Evolutionary conservation across 805 yeast species (phyloP), one percentile per base, ranked within the genome.

Genomic region (Starmerella roubikii): DNA sequence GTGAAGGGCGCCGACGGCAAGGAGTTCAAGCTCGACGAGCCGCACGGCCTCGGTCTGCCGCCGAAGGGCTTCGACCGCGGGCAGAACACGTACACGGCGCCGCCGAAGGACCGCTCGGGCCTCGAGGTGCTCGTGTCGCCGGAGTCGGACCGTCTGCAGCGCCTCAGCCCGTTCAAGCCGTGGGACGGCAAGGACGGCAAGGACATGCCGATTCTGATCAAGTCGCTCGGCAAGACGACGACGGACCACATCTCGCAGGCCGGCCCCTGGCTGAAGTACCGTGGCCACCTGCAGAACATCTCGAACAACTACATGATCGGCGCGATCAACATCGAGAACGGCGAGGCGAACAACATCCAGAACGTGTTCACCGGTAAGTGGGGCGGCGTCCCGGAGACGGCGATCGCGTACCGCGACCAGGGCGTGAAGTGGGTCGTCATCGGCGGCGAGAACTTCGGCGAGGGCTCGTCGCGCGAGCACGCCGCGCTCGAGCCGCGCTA

Each of bases 201-300:
- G 52, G 71, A 71, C 60, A 68, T 88, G 72, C 96, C 95, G 66
- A 88, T 88, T 56, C 77, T 88, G 68, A 83, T 88, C 68, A 88
- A 91, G 72, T 82, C 95, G 53, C 70, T 78, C 48, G 97, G 96
- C 70, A 88, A 88, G 76, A 86, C 96, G 64, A 88, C 98, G 57
- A 88, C 98, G 55, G 98, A 88, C 71, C 98, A 88, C 71, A 88
- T 88, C 59, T 88, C 97, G 58, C 86, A 84, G 93, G 98, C 98
- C 61, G 98, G 98, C 69, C 96, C 97, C 61, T 88, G 98, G 98
- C 81, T 88, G 75, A 88, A 88, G 72, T 88, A 88, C 88, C 83
- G 96, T 74, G 98, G 98, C 68, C 98, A 88, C 72, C 74, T 88
- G 71, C 88, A 85, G 72, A 88, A 88, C 78, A 91, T 88, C 61